Conservation (phyloP, 202 grass and related monocot species). For the Carex sylvatica region DNA sequence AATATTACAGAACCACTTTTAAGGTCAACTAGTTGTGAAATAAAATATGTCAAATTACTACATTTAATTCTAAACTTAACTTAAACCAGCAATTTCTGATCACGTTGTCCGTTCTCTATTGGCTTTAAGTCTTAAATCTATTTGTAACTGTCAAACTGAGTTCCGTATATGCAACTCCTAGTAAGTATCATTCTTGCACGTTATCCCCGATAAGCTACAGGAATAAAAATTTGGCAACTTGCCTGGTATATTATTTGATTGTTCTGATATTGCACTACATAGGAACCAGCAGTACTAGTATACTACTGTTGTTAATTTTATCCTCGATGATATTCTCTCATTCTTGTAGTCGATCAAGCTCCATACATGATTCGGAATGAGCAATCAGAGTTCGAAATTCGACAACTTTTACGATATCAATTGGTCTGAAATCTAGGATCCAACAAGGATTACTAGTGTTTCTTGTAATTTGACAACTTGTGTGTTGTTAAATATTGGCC, state of each 20-base stretch:
- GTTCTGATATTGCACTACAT: not conserved
- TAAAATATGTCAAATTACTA: too few species aligned
- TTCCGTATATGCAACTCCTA: not conserved
- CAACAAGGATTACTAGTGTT: not conserved
- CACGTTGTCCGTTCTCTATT: not conserved
- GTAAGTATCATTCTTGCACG: not conserved
- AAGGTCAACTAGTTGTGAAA: too few species aligned
- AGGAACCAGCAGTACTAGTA: not conserved
- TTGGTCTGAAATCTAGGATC: not conserved
- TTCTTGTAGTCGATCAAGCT: too few species aligned
- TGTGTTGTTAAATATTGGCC: not conserved
- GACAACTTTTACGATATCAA: not conserved
- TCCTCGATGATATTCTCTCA: too few species aligned
- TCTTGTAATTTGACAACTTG: not conserved
- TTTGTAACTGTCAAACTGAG: not conserved
- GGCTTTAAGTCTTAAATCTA: not conserved
- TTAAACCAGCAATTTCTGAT: constrained; percentile 5
- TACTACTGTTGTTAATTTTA: too few species aligned
- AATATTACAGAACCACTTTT: too few species aligned
- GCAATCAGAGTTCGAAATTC: not conserved
- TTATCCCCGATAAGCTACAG: not conserved
- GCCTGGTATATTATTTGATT: not conserved
- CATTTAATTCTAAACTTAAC: not conserved
- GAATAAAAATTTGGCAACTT: not conserved
- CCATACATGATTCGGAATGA: not conserved